Evolutionary conservation across 75 land plant genomes (phyloP).

Genomic region (Pseudotsuga menziesii): DNA sequence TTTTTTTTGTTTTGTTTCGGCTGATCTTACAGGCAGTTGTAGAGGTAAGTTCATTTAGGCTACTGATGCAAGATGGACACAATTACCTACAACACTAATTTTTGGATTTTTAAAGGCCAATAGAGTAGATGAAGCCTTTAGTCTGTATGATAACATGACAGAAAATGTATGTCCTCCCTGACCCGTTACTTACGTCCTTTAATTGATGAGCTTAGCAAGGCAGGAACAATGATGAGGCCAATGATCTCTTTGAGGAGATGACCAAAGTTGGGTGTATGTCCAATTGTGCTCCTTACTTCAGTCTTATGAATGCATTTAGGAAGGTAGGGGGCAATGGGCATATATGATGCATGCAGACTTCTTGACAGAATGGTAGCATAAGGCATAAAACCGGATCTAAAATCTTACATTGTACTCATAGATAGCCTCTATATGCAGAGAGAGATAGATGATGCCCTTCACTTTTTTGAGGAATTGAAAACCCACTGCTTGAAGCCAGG

Average conservation of each 20-base stretch:
- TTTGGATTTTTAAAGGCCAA: slow-evolving; percentile 43
- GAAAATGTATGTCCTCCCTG: slow-evolving; percentile 47
- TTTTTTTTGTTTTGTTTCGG: not conserved
- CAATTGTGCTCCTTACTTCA: slow-evolving; percentile 53
- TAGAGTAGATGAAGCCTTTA: slow-evolving; percentile 38
- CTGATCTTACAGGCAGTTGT: not conserved
- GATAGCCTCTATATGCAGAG: slow-evolving; percentile 41
- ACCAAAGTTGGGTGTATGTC: slow-evolving; percentile 69
- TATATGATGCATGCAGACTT: slow-evolving; percentile 34
- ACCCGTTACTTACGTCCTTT: slow-evolving; percentile 65
- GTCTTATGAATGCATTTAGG: slow-evolving; percentile 59
- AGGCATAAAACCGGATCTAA: slow-evolving; percentile 61
- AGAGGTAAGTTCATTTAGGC: not conserved
- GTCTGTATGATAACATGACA: slow-evolving; percentile 45
- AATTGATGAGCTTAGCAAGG: slow-evolving; percentile 34
- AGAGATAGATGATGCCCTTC: slow-evolving; percentile 46
- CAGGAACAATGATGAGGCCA: slow-evolving; percentile 47
- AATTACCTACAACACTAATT: slow-evolving; percentile 60
- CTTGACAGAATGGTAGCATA: slow-evolving; percentile 43
- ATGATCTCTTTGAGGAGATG: slow-evolving; percentile 70
- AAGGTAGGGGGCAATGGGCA: slow-evolving; percentile 24
- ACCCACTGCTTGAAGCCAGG: slow-evolving; percentile 41
- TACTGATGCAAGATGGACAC: slow-evolving; percentile 8
- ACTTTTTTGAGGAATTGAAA: slow-evolving; percentile 46
- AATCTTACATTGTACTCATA: slow-evolving; percentile 75